Evolutionary conservation across 1,284 basidiomycete species (phyloP), one percentile per base, ranked within the genome.

Genomic region (Phellopilus nigrolimitatus): DNA sequence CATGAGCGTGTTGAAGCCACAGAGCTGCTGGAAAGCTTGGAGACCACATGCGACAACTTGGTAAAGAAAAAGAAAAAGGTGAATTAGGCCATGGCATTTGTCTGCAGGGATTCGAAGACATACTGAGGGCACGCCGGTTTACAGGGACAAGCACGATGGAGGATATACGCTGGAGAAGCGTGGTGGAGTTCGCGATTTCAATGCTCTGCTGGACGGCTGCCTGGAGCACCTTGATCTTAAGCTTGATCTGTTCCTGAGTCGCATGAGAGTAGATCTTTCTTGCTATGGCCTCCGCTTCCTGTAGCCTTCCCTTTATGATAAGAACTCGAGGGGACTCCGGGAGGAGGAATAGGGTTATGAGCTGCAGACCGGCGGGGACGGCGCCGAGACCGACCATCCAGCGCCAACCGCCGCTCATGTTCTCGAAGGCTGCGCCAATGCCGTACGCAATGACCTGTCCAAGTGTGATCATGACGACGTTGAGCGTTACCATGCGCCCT

Each of bases 311-410:
- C 56, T 73, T 71, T n/a, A 75, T 70, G 12, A 91, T 68, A 33
- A 90, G 71, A 53, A 88, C 85, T 27, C 88, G 81, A 4, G 88
- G 89, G 53, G 84, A 86, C 65, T 91, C 88, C 1, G 89, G 88
- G 2, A 91, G 71, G 63, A 85, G 80, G 47, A 76, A 68, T 45
- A 91, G 65, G 48, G 82, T 67, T 4, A 73, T 48, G 34, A 84
- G 71, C 61, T 91, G 88, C 1, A 89, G 54, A 1, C 70, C 76
- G 0, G 86, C 82, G 1, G 88, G 87, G 0, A 86, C 69, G 1
- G 77, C 76, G 13, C 85, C 84, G 0, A 90, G 68, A 1, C 86
- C 88, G 21, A 91, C 85, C 86, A 91, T 90, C 80, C 80, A 91
- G 47, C 89, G 70, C 89, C 89, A 92, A 0, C 89, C 89, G 9